Evolutionary conservation across 2,329 filamentous ascomycete species (phyloP).

Genomic region (Tolypocladium sp.): DNA sequence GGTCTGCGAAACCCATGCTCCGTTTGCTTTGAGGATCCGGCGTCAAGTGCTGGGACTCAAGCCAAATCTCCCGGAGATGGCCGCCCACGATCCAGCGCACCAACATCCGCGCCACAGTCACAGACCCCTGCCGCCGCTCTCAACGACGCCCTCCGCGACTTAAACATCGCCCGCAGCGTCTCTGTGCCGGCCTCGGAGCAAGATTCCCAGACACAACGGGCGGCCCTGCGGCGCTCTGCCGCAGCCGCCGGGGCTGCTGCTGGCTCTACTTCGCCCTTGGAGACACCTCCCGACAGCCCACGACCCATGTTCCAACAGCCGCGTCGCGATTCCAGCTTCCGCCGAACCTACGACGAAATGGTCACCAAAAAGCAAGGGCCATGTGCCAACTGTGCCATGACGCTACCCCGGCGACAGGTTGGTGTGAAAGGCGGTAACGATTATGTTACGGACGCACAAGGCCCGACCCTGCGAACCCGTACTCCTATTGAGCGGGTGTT

Average conservation of each 20-base stretch:
- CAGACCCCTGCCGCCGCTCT: constrained; percentile 27
- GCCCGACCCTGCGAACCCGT: constrained; percentile 50
- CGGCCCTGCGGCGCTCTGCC: constrained; percentile 30
- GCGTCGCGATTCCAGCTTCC: constrained; percentile 50
- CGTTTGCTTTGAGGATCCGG: constrained; percentile 42
- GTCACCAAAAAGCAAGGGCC: constrained; percentile 54
- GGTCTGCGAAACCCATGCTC: constrained; percentile 52
- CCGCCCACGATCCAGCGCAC: constrained; percentile 31
- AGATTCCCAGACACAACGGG: constrained; percentile 32
- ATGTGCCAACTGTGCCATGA: constrained; percentile 61
- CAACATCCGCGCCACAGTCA: constrained; percentile 21
- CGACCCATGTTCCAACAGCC: constrained; percentile 29
- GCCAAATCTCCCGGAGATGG: constrained; percentile 15
- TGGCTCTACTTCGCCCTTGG: constrained; percentile 31
- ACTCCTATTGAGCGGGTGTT: constrained; percentile 52
- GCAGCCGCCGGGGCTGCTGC: constrained; percentile 13
- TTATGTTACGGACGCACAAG: constrained; percentile 28
- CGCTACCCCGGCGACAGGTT: constrained; percentile 38
- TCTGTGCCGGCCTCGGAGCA: constrained; percentile 35
- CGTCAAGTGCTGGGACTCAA: not conserved
- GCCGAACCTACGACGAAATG: constrained; percentile 56
- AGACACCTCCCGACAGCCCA: constrained; percentile 51
- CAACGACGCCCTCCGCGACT: constrained; percentile 36
- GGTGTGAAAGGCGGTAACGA: constrained; percentile 14
- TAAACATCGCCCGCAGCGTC: constrained; percentile 35